Evolutionary conservation across 164 flowering plant species (phyloP).

Genomic region (Stephania japonica): DNA sequence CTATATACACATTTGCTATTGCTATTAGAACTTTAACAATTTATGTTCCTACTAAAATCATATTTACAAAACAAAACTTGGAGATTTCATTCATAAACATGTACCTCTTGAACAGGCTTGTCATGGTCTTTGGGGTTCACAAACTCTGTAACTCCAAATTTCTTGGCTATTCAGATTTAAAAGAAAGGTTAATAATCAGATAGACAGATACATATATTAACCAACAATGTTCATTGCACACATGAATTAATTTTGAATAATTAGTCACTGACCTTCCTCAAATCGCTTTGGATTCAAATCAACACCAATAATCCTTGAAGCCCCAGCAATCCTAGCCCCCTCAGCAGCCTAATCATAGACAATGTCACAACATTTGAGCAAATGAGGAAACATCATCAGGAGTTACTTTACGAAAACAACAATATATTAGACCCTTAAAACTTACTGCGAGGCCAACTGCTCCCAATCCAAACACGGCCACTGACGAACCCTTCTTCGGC

Average conservation of each 20-base stretch:
- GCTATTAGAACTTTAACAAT: neutral
- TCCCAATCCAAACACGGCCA: constrained; percentile 75
- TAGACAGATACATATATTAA: neutral
- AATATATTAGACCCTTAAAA: neutral
- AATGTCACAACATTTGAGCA: neutral
- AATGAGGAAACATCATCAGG: neutral
- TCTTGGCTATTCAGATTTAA: constrained; percentile 26
- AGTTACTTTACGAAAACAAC: neutral
- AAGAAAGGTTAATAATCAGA: neutral
- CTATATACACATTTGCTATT: constrained; percentile 9
- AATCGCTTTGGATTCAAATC: constrained; percentile 31
- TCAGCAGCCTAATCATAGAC: constrained; percentile 27
- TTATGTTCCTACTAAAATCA: neutral
- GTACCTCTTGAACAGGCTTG: constrained; percentile 44
- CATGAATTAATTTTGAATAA: constrained; percentile 32
- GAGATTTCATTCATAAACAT: neutral
- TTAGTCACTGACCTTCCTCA: constrained; percentile 40
- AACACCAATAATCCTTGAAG: constrained; percentile 34
- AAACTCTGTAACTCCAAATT: constrained; percentile 43
- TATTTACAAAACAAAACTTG: no score
- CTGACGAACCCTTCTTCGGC: constrained; percentile 52
- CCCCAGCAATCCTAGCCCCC: constrained; percentile 38
- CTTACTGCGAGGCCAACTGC: constrained; percentile 85
- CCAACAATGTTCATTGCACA: neutral
- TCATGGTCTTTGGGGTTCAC: constrained; percentile 34